Base-by-base conservation (phyloP, 2,329 filamentous ascomycete genomes). In the Helicocarpus griseus region DNA sequence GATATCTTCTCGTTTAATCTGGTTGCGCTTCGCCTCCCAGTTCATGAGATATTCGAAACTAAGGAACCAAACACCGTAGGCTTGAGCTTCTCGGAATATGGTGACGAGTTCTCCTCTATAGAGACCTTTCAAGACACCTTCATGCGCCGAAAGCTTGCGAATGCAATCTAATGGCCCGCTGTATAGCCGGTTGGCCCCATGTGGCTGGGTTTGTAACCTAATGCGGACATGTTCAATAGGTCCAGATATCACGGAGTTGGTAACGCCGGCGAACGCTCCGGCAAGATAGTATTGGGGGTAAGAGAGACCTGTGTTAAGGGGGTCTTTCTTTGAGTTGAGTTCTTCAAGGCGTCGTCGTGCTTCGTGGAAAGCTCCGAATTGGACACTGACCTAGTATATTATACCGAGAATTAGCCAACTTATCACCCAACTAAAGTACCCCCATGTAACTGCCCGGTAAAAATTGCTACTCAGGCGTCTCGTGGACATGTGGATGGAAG, bases 221-320 rank as follows among this genome's bases (percentile, higher is more conserved):
- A 98, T 98, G 65, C 93, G 86, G 63, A 97, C 86, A 74, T 97
- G 93, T 75, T 98, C 93, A 65, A 97, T 96, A 9, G 93, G 93
- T 0, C 84, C 83, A 4, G 90, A 95, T 62, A 97, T 81, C 33
- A 86, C 79, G 1, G 85, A 87, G 77, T 98, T 98, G 65, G 90
- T 83, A 50, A 97, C 71, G 60, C 93, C 93, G 13, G 93, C 93
- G 65, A 96, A 95, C 48, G 93, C 89, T 57, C 93, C 93, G 0
- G 93, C 81, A 6, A 83, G 77, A 71, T 89, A 97, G 78, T 95
- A 97, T 72, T 98, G 89, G 1, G 73, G 68, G 71, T 95, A 95
- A 21, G 80, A 80, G 28, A 97, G 80, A 22, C 77, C 74, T 41
- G 59, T 58, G 60, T 66, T 66, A 56, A 61, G 48, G 51, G 59